Evolutionary conservation across 2,329 filamentous ascomycete species (phyloP), one percentile per base, ranked within the genome.

Genomic region (Fusarium agapanthi): DNA sequence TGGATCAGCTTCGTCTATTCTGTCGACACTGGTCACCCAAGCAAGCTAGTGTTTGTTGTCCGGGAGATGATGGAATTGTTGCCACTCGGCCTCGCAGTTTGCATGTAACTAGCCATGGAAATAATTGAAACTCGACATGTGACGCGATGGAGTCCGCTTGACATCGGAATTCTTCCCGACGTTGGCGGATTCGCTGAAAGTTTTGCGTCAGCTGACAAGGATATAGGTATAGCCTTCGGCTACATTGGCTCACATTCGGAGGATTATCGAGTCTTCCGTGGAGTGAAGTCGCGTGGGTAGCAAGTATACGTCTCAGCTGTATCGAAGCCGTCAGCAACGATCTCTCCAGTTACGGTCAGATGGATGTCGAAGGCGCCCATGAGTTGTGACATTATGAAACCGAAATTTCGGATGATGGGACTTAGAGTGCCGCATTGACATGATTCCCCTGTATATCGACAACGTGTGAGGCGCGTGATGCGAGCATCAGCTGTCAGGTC

Each of bases 341-440:
- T n/a, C 15, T 5, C 2, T 12, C 28, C 45, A 3, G 10, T 32
- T n/a, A 18, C 11, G 0, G 13, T n/a, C 22, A n/a, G 45, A 10
- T n/a, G 22, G 5, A 7, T 7, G 22, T 13, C 0, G 3, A 13
- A n/a, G 28, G 28, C 10, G 14, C 11, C 7, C 3, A 2, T 13
- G 28, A 18, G 15, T 5, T n/a, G 15, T 13, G 11, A 14, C 20
- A 4, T 10, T 5, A 15, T 15, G 6, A 5, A 5, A 22, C 6
- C 1, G 28, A 32, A 32, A 5, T 18, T 32, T 48, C 0, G 26
- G 15, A n/a, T 13, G 1, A 32, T n/a, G 10, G 5, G 22, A 2
- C 3, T n/a, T 12, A 0, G 10, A 13, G 11, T n/a, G 0, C 1
- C 9, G 7, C 8, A 13, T 32, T 18, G 22, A 2, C 0, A 32